Percentiles rank a stretch among this genome's conserved stretches.
Conservation (phyloP, 352 stramenopile species). For the Globisporangium paroecandrum region DNA sequence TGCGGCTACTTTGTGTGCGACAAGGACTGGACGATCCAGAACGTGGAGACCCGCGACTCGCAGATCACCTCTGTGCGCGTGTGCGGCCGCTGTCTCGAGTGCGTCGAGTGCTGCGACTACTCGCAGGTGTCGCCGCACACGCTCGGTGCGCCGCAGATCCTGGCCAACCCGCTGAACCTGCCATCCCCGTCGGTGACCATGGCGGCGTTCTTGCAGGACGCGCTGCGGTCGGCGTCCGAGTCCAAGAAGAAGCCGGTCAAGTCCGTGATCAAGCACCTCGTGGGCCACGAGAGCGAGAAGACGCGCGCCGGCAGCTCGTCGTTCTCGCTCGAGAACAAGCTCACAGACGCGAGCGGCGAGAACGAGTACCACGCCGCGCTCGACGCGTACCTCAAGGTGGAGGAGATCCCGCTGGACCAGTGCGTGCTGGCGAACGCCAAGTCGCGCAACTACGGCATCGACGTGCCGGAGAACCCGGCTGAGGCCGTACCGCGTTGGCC, state of each 20-base stretch:
- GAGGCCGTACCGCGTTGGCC: slow-evolving; percentile 21
- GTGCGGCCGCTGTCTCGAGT: slow-evolving; percentile 48
- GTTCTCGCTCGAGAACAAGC: slow-evolving; percentile 14
- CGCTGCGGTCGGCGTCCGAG: slow-evolving; percentile 13
- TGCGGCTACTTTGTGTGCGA: slow-evolving; percentile 41
- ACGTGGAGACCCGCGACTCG: slow-evolving; percentile 23
- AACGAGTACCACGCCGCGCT: slow-evolving; percentile 28
- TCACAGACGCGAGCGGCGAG: slow-evolving; percentile 7
- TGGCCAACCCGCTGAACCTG: slow-evolving; percentile 11
- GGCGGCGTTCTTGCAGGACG: slow-evolving; percentile 24
- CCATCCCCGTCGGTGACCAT: slow-evolving; percentile 8
- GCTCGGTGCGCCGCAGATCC: slow-evolving; percentile 23
- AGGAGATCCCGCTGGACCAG: slow-evolving; percentile 25
- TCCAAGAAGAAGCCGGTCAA: slow-evolving; percentile 22
- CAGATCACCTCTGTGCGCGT: slow-evolving; percentile 36
- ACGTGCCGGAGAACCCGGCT: slow-evolving; percentile 7
- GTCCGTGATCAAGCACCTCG: slow-evolving; percentile 30
- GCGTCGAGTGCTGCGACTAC: slow-evolving; percentile 54
- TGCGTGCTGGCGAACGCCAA: slow-evolving; percentile 31
- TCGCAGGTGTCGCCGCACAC: slow-evolving; percentile 31
- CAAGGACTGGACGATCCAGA: slow-evolving; percentile 31
- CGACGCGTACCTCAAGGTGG: slow-evolving; percentile 25
- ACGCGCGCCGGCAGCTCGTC: slow-evolving; percentile 6
- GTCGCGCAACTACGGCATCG: slow-evolving; percentile 41
- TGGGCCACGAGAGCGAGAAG: slow-evolving; percentile 13